phyloP scores from a whole-genome alignment of 768 basidiomycete species.

The Tulasnella sp. region DNA sequence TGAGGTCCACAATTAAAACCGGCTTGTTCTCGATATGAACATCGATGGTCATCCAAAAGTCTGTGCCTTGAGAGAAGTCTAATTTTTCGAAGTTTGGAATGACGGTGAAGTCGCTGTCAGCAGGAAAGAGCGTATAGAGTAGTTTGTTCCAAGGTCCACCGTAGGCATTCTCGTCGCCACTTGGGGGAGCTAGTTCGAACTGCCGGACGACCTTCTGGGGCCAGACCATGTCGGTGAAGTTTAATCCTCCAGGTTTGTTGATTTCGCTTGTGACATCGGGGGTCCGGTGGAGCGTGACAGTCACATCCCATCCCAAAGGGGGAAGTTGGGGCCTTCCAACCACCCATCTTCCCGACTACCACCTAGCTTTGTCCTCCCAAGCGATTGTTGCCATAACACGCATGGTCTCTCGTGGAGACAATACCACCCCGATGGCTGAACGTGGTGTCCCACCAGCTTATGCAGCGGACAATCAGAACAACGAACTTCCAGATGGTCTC shows the following conservation, averaged over 20 bases:
- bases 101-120: constrained; percentile 26
- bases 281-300: no score
- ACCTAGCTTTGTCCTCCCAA: no score
- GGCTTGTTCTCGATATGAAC: constrained; percentile 23
- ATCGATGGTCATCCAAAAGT: constrained; percentile 18
- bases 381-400: not conserved
- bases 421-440: not conserved
- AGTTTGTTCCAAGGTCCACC: constrained; percentile 28
- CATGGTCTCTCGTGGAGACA: not conserved
- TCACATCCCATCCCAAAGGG: not conserved
- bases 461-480: not conserved
- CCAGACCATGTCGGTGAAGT: not conserved
- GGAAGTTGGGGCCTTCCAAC: not conserved
- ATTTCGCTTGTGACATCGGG: no score
- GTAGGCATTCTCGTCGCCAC: constrained; percentile 11
- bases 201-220: constrained; percentile 4
- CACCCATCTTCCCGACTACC: not conserved
- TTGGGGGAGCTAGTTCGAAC: not conserved
- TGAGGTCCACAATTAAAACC: constrained; percentile 27
- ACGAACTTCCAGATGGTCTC: not conserved
- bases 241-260: no score
- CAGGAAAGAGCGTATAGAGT: constrained; percentile 28
- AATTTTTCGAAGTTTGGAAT: constrained; percentile 19
- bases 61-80: not conserved
- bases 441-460: not conserved